Evolutionary conservation across 495 filamentous ascomycete species (phyloP).

Genomic region (Cladorrhinum samala): DNA sequence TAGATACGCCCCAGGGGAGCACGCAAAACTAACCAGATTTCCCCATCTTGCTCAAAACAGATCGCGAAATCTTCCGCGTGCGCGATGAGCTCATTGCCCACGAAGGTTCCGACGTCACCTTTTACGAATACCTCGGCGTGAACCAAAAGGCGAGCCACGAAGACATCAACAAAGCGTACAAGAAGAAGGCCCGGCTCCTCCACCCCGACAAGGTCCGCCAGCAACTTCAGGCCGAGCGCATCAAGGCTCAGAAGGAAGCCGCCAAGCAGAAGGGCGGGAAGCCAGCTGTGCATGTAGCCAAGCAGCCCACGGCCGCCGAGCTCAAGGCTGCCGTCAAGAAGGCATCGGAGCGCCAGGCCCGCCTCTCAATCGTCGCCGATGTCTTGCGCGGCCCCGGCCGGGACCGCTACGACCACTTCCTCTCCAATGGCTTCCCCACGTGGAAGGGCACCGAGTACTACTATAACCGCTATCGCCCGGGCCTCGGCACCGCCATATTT

Average conservation of each 20-base stretch:
- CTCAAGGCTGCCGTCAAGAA: slow-evolving; percentile 66
- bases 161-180: slow-evolving; percentile 88
- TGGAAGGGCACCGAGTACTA: slow-evolving; percentile 99
- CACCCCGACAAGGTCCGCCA: slow-evolving; percentile 96
- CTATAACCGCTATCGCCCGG: slow-evolving; percentile 87
- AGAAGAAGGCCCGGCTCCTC: slow-evolving; percentile 70
- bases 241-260: slow-evolving; percentile 49
- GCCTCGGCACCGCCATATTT: slow-evolving; percentile 72
- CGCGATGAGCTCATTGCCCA: slow-evolving; percentile 71
- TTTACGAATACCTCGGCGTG: slow-evolving; percentile 91
- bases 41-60: slow-evolving; percentile 40
- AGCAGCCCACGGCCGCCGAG: slow-evolving; percentile 64
- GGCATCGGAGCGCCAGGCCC: slow-evolving; percentile 72
- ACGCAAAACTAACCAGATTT: too few relatives aligned
- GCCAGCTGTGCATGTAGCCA: slow-evolving; percentile 60
- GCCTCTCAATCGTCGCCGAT: slow-evolving; percentile 73
- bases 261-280: slow-evolving; percentile 49
- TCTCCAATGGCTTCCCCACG: slow-evolving; percentile 85
- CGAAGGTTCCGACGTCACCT: slow-evolving; percentile 78
- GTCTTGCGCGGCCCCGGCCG: slow-evolving; percentile 74
- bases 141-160: slow-evolving; percentile 66
- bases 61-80: slow-evolving; percentile 95
- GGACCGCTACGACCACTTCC: slow-evolving; percentile 92
- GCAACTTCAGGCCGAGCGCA: slow-evolving; percentile 65
- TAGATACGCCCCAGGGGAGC: too few relatives aligned